Percentiles rank a stretch among this genome's conserved stretches.
Evolutionary conservation across 1,284 basidiomycete species (phyloP).

Genomic region (Marasmius sp.): DNA sequence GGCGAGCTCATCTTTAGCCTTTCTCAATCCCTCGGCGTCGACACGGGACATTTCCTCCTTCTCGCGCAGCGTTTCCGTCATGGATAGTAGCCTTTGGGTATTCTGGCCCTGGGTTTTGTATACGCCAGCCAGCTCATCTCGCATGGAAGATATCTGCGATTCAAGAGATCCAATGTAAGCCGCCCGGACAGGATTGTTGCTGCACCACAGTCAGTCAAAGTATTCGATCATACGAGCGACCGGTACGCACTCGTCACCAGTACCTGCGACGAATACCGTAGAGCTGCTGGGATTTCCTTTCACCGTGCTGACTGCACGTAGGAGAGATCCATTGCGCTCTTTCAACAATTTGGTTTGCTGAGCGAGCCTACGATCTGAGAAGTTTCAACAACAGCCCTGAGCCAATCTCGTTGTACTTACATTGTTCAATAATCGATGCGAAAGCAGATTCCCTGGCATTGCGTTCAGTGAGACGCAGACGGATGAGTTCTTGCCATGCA

Average conservation of each 20-base stretch:
- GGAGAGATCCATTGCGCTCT: slow-evolving; percentile 83
- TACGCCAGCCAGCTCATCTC: slow-evolving; percentile 88
- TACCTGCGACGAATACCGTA: slow-evolving; percentile 62
- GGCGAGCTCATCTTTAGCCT: slow-evolving; percentile 70
- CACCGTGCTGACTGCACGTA: slow-evolving; percentile 75
- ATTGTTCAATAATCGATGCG: slow-evolving; percentile 85
- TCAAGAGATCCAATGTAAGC: slow-evolving; percentile 92
- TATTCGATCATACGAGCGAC: slow-evolving; percentile 4
- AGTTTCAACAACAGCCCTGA: slow-evolving; percentile 9
- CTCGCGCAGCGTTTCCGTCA: slow-evolving; percentile 93
- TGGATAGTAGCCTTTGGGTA: slow-evolving; percentile 85
- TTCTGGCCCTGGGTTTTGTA: slow-evolving; percentile 98
- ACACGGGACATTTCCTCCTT: slow-evolving; percentile 81
- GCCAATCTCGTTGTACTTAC: slow-evolving; percentile 44
- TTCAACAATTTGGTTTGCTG: slow-evolving; percentile 88
- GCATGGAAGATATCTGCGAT: slow-evolving; percentile 86
- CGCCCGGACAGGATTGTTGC: slow-evolving; percentile 77
- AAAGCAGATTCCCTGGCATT: slow-evolving; percentile 77
- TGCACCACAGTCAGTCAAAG: slow-evolving; percentile 3
- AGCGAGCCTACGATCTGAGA: slow-evolving; percentile 81
- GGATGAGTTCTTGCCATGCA: slow-evolving; percentile 76
- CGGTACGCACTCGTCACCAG: slow-evolving; percentile 67
- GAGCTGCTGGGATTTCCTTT: slow-evolving; percentile 64
- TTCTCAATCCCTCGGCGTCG: slow-evolving; percentile 76
- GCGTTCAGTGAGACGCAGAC: slow-evolving; percentile 75